Base-by-base conservation (phyloP, 169 alveolate genomes). In the Plasmodium vivax region DNA sequence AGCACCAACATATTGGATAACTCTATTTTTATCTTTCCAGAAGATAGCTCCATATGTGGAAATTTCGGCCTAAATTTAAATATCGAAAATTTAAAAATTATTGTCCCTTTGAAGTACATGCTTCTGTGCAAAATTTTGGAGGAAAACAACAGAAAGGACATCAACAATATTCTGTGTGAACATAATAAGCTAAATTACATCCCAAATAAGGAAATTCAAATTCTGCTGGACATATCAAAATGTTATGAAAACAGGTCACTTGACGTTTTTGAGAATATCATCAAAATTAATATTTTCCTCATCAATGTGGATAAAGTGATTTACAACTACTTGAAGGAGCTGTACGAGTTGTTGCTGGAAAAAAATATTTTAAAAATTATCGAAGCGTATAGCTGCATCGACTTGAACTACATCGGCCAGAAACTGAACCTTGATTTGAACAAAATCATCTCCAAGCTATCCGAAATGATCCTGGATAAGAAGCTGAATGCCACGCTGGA, bases 401-500 rank as follows among this genome's bases (percentile, higher is more conserved):
- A 98, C 87, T 97, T 98, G 62, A 97, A 96, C 51, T 98, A 96
- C 88, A 96, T 98, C 38, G 97, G 99, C 10, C 84, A 95, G 90
- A 93, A 96, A 87, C 95, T 98, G 38, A 97, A 97, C 54, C 95
- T 98, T 34, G 97, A 97, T 9, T 91, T 95, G 74, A 97, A 92
- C 23, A 96, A 96, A 95, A 98, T 98, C 41, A 98, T 97, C 72
- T 85, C 94, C 68, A 98, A 98, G 97, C 88, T 98, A 83, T 97
- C 99, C 30, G 99, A 98, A 90, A 98, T 99, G 99, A 99, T 99
- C 54, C 93, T 99, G 47, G 99, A 99, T 95, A 97, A 98, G 92
- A 98, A 97, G 95, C 97, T 99, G 43, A 98, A 97, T 62, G 99
- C 99, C 51, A 99, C 99, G 43, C 95, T 99, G 56, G 99, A 99